phyloP scores from a whole-genome alignment of 805 yeast genomes.

The Sugiyamaella floridensis region DNA sequence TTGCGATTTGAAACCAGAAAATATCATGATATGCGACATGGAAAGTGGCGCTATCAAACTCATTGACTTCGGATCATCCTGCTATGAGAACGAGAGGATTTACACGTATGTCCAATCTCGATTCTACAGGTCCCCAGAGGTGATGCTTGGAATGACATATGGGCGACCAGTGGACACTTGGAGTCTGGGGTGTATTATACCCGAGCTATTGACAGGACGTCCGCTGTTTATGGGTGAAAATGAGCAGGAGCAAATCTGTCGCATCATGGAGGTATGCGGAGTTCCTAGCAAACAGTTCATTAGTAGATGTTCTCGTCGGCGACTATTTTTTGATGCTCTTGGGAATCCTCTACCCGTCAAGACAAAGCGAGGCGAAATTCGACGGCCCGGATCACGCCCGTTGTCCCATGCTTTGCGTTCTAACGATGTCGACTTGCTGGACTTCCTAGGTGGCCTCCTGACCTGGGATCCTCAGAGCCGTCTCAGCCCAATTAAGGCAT shows the following conservation, averaged over 20 bases:
- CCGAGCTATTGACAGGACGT: slow-evolving; percentile 86
- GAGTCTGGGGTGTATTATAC: slow-evolving; percentile 96
- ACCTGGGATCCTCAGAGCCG: slow-evolving; percentile 62
- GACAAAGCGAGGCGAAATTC: slow-evolving; percentile 20
- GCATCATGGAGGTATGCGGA: slow-evolving; percentile 83
- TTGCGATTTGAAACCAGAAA: slow-evolving; percentile 84
- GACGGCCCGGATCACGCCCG: slow-evolving; percentile 22
- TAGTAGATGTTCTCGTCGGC: slow-evolving; percentile 29
- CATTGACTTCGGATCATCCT: slow-evolving; percentile 68
- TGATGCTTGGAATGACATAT: slow-evolving; percentile 83
- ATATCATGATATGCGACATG: slow-evolving; percentile 51
- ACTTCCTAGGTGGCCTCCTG: slow-evolving; percentile 54
- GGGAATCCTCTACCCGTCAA: slow-evolving; percentile 29
- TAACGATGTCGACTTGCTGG: slow-evolving; percentile 26
- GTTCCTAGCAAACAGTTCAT: slow-evolving; percentile 57
- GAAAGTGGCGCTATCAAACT: slow-evolving; percentile 49
- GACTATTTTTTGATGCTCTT: slow-evolving; percentile 32
- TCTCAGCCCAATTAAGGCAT: slow-evolving; percentile 31
- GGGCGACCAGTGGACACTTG: slow-evolving; percentile 91
- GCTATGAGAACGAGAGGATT: slow-evolving; percentile 61
- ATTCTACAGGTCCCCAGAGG: slow-evolving; percentile 93
- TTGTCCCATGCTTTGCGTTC: slow-evolving; percentile 23
- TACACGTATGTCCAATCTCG: slow-evolving; percentile 95
- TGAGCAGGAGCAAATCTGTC: slow-evolving; percentile 81
- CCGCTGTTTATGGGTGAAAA: slow-evolving; percentile 95